These are phyloP conservation scores for Eucalyptus curtisii DNA, from an alignment of 345 rosid genomes.

Conservation along the genomic window DNA sequence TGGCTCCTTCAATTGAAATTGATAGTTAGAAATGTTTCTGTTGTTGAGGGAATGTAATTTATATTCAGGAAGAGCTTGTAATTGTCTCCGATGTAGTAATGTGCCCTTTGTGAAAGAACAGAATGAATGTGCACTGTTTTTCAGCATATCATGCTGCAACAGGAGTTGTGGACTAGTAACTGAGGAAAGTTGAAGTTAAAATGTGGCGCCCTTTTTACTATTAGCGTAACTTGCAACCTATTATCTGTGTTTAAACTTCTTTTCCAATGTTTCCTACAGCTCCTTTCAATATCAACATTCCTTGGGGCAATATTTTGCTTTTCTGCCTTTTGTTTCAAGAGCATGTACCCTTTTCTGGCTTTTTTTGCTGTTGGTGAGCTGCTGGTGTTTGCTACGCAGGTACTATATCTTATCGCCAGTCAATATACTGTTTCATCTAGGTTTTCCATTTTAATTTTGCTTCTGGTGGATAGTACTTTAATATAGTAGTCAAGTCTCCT, in stretches of 20 bases:
- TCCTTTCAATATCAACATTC: conserved; percentile 62
- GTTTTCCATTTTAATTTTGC: background rate
- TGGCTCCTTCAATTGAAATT: background rate
- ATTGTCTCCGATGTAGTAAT: background rate
- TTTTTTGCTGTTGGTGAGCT: conserved; percentile 80
- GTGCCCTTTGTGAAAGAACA: background rate
- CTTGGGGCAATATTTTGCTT: conserved; percentile 77
- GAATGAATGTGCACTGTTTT: background rate
- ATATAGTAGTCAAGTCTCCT: background rate
- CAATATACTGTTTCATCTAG: background rate
- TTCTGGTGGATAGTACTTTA: background rate
- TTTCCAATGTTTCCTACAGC: conserved; percentile 21
- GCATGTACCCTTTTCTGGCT: conserved; percentile 75
- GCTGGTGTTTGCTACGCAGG: conserved; percentile 88
- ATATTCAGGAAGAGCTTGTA: background rate
- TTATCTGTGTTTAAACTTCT: background rate
- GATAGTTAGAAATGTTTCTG: background rate
- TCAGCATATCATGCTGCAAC: background rate
- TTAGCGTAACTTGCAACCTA: background rate
- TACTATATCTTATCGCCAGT: background rate
- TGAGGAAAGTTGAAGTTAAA: background rate
- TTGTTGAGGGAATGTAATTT: background rate
- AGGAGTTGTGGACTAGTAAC: background rate
- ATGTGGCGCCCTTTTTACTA: background rate
- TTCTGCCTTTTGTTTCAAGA: conserved; percentile 69